Percentiles rank a stretch among this genome's conserved stretches.
phyloP scores from a whole-genome alignment of 1,284 basidiomycete species.

The Malassezia brasiliensis region DNA sequence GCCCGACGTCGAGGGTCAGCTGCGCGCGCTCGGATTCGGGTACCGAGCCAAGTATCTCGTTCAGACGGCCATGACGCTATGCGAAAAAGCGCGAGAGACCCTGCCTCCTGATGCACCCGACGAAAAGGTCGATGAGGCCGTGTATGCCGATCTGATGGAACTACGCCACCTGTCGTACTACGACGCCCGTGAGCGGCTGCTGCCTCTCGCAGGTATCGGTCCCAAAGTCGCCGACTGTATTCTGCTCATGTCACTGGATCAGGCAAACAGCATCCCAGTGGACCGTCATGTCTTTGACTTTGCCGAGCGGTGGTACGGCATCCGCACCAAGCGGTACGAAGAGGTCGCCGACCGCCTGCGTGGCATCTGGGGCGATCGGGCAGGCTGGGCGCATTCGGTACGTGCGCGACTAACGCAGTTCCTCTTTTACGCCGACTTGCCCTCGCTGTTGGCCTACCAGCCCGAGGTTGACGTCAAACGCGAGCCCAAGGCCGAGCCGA shows the following conservation, averaged over 20 bases:
- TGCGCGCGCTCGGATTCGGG: slow-evolving; percentile 82
- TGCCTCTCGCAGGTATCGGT: slow-evolving; percentile 77
- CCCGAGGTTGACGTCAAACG: background rate
- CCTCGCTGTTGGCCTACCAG: slow-evolving; percentile 29
- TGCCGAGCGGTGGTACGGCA: slow-evolving; percentile 41
- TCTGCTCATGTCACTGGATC: slow-evolving; percentile 85
- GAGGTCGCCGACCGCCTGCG: slow-evolving; percentile 37
- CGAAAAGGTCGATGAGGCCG: slow-evolving; percentile 47
- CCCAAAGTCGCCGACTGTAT: slow-evolving; percentile 69
- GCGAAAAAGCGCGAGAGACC: slow-evolving; percentile 43
- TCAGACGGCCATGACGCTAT: slow-evolving; percentile 67
- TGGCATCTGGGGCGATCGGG: slow-evolving; percentile 41
- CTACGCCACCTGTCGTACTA: slow-evolving; percentile 56
- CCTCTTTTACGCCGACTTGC: slow-evolving; percentile 40
- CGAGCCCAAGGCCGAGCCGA: too few relatives aligned
- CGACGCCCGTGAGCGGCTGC: slow-evolving; percentile 63
- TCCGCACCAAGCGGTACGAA: slow-evolving; percentile 39
- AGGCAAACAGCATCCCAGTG: slow-evolving; percentile 50
- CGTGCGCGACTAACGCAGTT: slow-evolving; percentile 13
- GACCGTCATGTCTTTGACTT: slow-evolving; percentile 47
- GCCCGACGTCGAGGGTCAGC: slow-evolving; percentile 51
- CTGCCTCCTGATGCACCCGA: background rate
- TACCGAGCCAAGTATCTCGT: slow-evolving; percentile 87
- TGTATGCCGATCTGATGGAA: slow-evolving; percentile 54
- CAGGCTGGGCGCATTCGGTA: slow-evolving; percentile 46